Evolutionary conservation across 2,329 filamentous ascomycete genomes (phyloP), one percentile per base, ranked within the genome.

Genomic region (Thelonectria olida): DNA sequence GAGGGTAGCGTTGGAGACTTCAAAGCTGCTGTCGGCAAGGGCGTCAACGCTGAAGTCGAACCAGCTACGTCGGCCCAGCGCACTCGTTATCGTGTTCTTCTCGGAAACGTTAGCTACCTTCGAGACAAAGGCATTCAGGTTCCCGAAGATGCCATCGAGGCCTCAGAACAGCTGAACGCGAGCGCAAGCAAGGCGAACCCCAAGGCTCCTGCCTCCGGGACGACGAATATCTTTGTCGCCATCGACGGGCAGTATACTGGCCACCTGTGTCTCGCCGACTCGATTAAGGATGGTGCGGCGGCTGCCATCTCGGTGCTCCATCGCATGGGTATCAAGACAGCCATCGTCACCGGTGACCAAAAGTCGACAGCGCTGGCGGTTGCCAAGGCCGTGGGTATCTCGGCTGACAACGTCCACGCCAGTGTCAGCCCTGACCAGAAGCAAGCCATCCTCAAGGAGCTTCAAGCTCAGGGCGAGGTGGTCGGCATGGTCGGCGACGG

Each of bases 401-500:
- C 91, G 1, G 73, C 85, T 1, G 85, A 90, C 4, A 84, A 93
- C 64, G 92, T 98, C 36, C 90, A 90, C 73, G 93, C 96, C 12
- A 92, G 92, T n/a, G 92, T 95, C 48, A 93, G 92, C 4, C 96
- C 96, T 0, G 90, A 93, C 65, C 92, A 97, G 79, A 99, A 99
- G 76, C 94, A 96, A 75, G 82, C 85, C 25, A 96, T 98, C 68
- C 85, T 99, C 70, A 86, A 88, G 50, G 81, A 90, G 54, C 85
- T 98, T 17, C 93, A 97, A 79, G 81, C 84, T 0, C 78, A 83
- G 51, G 93, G 93, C 62, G 87, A 93, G 70, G 83, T 91, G 50
- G 92, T 98, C 23, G 96, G 92, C 68, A 99, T 99, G 96, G 94
- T 98, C 13, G 94, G 96, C 53, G 96, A 99, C 76, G 96, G 96